Evolutionary conservation across 148 eudicot species (phyloP), one percentile per base, ranked within the genome.

Genomic region (Drosera capensis): DNA sequence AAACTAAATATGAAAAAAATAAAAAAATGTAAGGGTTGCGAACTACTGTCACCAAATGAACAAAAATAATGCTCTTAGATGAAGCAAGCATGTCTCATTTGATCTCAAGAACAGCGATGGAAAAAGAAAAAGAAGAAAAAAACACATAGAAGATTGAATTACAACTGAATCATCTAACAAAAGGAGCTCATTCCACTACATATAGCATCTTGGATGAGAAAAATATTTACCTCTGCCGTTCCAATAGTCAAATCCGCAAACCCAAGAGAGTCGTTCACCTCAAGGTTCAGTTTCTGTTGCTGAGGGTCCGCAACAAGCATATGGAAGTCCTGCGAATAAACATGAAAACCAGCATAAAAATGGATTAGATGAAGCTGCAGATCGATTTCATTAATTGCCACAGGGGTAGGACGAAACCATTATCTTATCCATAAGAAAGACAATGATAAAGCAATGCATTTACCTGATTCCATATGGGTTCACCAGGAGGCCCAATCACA

Each of bases 381-480:
- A 45, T 23, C n/a, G n/a, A n/a, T n/a, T n/a, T n/a, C n/a, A n/a
- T n/a, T n/a, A n/a, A n/a, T 5, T 34, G 11, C 38, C n/a, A 2
- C 31, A 28, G 9, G 9, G 31, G 31, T 3, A 28, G 31, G 31
- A 40, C 20, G 8, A 29, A 15, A 40, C 18, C 18, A 17, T 3
- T 39, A 39, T 1, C 2, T 7, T 14, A 14, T 3, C 16, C n/a
- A 39, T 2, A 39, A 39, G 18, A 17, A 39, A 39, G 18, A 2
- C 8, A 39, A 15, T 39, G 7, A 6, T 19, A 29, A 24, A 20
- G 24, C 6, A 45, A 28, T 50, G 50, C 58, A 20, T 43, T 63
- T 56, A 86, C 96, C 87, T 90, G 99, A 75, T 90, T 90, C 99
- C 95, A 90, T 26, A 90, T 85, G 34, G 99, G 95, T 60, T 84